phyloP scores from a whole-genome alignment of 2,329 filamentous ascomycete genomes.

The Pseudogymnoascus sp. region DNA sequence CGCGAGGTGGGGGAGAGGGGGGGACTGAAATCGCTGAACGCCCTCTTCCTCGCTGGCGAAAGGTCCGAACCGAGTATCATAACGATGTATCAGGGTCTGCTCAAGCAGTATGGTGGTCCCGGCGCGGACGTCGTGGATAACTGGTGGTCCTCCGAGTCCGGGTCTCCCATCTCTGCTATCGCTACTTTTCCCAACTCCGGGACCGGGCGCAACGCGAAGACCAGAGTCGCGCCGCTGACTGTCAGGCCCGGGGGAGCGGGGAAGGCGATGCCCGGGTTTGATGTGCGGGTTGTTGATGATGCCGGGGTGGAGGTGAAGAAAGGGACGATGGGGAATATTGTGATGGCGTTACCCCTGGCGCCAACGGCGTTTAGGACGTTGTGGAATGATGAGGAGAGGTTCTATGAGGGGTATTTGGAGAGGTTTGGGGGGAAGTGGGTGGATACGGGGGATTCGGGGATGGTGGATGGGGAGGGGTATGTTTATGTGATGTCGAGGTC shows the following conservation, averaged over 20 bases:
- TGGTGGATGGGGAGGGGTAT: constrained; percentile 68
- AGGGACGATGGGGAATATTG: constrained; percentile 85
- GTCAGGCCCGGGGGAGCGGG: constrained; percentile 83
- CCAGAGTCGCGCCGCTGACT: constrained; percentile 40
- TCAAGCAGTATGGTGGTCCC: too few species aligned
- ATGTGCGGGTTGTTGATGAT: constrained; percentile 78
- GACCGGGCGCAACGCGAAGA: constrained; percentile 38
- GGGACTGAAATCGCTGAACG: constrained; percentile 63
- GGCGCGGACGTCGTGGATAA: constrained; percentile 61
- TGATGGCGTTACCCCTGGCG: constrained; percentile 71
- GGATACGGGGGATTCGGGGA: constrained; percentile 84
- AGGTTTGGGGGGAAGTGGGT: constrained; percentile 76
- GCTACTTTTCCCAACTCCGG: constrained; percentile 56
- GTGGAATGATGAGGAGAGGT: constrained; percentile 78
- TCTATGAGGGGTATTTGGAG: constrained; percentile 77
- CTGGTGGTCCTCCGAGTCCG: constrained; percentile 68
- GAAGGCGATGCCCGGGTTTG: constrained; percentile 86
- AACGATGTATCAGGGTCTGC: constrained; percentile 67
- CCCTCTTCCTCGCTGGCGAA: constrained; percentile 81
- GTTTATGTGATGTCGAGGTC: constrained; percentile 55
- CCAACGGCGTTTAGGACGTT: constrained; percentile 80
- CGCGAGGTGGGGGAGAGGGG: constrained; percentile 54
- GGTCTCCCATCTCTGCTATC: constrained; percentile 59
- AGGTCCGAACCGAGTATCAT: constrained; percentile 82
- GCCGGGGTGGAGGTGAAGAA: constrained; percentile 60